Conservation (phyloP, 2,329 filamentous ascomycete species). For the Dothistroma septosporum region DNA sequence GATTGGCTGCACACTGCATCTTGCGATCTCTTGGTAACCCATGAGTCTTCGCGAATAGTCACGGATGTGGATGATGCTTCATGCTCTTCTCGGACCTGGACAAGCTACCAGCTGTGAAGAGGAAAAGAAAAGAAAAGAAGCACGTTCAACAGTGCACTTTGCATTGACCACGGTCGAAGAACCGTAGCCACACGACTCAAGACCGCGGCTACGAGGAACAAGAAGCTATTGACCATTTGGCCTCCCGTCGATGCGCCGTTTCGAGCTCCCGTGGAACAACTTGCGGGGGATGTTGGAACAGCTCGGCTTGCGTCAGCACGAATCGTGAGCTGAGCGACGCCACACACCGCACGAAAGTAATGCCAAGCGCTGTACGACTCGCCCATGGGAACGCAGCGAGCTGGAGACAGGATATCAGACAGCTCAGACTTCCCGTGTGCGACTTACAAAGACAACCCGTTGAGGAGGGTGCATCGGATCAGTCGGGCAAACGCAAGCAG, state of each 20-base stretch:
- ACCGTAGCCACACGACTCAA: background rate
- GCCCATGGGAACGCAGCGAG: conserved; percentile 7
- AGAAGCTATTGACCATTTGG: background rate
- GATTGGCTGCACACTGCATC: background rate
- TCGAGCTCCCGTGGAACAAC: conserved; percentile 1
- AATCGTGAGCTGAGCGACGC: conserved; percentile 15
- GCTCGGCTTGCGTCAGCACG: conserved; percentile 17
- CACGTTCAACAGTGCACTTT: background rate
- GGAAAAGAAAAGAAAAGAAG: background rate
- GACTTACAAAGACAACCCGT: background rate
- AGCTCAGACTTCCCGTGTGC: background rate
- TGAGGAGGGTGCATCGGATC: background rate
- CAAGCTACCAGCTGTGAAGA: background rate
- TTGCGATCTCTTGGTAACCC: background rate
- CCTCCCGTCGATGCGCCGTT: background rate
- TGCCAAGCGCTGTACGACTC: conserved; percentile 7
- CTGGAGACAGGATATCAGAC: background rate
- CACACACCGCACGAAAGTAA: conserved; percentile 13
- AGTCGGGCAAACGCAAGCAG: conserved; percentile 7
- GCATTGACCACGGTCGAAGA: background rate
- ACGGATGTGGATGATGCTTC: background rate
- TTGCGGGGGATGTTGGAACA: background rate
- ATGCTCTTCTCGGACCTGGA: background rate
- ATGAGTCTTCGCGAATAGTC: background rate
- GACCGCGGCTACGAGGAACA: background rate